Conservation (phyloP, 2,329 filamentous ascomycete genomes). For the Neoascochyta sp. region DNA sequence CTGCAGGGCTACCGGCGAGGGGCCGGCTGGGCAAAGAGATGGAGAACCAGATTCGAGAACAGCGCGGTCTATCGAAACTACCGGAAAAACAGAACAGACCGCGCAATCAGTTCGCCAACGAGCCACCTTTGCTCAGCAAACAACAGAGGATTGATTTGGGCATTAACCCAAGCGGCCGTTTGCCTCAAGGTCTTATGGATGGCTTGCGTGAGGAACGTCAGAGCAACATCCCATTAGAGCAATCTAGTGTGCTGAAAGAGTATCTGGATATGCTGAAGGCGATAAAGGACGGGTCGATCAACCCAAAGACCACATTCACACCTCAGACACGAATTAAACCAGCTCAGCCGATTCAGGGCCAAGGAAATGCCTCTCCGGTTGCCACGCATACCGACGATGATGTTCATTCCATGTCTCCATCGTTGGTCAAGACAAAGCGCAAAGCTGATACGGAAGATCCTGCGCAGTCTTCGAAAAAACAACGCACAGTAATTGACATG, state of each 20-base stretch:
- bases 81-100: constrained; percentile 15
- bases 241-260: constrained; percentile 11
- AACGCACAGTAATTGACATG: no score
- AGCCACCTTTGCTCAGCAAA: constrained; percentile 21
- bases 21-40: constrained; percentile 23
- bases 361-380: no score
- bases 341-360: no score
- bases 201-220: constrained; percentile 21
- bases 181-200: constrained; percentile 24
- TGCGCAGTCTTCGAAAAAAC: constrained; percentile 1
- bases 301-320: no score
- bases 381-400: no score
- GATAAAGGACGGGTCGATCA: not conserved
- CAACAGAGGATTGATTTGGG: constrained; percentile 23
- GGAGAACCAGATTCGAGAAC: constrained; percentile 22
- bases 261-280: constrained; percentile 9
- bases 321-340: no score
- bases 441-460: constrained; percentile 1
- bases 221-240: constrained; percentile 15
- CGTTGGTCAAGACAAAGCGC: constrained; percentile 2
- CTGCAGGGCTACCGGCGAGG: constrained; percentile 19
- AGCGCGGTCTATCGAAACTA: constrained; percentile 18
- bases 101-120: constrained; percentile 10
- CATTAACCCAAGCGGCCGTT: constrained; percentile 21
- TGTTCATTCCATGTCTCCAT: no score